Base-by-base conservation (phyloP, 257 asterid genomes). In the Pogostemon cablin region DNA sequence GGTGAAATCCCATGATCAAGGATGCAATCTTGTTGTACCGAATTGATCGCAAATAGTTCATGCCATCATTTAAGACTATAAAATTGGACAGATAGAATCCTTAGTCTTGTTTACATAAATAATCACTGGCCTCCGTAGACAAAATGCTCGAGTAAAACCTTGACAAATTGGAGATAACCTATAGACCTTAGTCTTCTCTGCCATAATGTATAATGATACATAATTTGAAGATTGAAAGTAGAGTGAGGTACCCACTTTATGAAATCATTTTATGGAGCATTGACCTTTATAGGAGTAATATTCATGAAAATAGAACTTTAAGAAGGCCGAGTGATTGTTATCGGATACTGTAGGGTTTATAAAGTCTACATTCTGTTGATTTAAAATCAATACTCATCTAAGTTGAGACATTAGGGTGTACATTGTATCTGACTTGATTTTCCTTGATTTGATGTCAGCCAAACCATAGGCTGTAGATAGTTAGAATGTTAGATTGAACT, bases 401-500 rank as follows among this genome's bases (percentile, higher is more conserved):
- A 42, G 68, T 75, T 61, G 32, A 43, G 65, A 9, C 62, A 12
- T 56, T 58, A 17, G 48, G 53, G 25, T 60, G 34, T 38, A 12
- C 10, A 46, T 60, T 49, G 40, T 32, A 35, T 68, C 11, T 59
- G 62, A 44, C 75, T 62, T 32, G 50, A 41, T 49, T 54, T 64
- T 43, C 54, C 56, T 64, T 53, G 17, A 8, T 15, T 71, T 34
- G 41, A 15, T 48, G 32, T 12, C 20, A 7, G 9, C 34, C 32
- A 62, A 15, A 52, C 4, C 72, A 11, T 48, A 25, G 47, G 61
- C 58, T 65, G 67, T 57, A 7, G 48, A 42, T 71, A 43, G 64
- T 49, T 42, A 35, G 72, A 79, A 73, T 20, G 74, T 49, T 42
- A 35, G 72, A 79, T 75, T 20, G 74, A 75, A 71, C 86, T 81